Evolutionary conservation across 257 asterid genomes (phyloP).

Genomic region (Ilex asprella): DNA sequence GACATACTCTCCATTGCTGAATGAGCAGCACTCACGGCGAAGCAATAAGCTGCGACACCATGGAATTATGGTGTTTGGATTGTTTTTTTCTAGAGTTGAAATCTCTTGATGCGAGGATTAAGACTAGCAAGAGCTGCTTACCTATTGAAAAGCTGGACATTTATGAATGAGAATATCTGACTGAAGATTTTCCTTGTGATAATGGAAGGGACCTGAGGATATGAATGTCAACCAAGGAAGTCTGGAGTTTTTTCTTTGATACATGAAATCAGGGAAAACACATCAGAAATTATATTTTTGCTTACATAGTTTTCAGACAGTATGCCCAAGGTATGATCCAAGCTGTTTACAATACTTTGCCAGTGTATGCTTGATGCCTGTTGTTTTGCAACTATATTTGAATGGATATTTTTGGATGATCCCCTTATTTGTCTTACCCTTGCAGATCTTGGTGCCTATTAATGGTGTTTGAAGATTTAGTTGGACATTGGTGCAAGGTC

Average conservation of each 20-base stretch:
- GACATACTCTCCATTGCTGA: slow-evolving; percentile 91
- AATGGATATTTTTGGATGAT: slow-evolving; percentile 55
- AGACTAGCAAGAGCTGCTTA: slow-evolving; percentile 25
- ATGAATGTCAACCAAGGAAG: slow-evolving; percentile 12
- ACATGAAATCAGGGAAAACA: slow-evolving; percentile 13
- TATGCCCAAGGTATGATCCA: slow-evolving; percentile 58
- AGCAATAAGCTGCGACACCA: slow-evolving; percentile 61
- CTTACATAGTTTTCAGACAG: slow-evolving; percentile 67
- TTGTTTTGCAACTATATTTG: slow-evolving; percentile 53
- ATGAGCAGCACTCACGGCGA: slow-evolving; percentile 94
- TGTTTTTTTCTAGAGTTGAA: slow-evolving; percentile 7
- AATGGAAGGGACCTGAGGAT: slow-evolving; percentile 57
- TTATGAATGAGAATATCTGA: slow-evolving; percentile 91
- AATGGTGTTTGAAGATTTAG: slow-evolving; percentile 16
- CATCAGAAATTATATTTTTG: slow-evolving; percentile 10
- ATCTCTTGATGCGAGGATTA: slow-evolving; percentile 1
- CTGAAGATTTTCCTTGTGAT: slow-evolving; percentile 73
- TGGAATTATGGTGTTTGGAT: slow-evolving; percentile 10
- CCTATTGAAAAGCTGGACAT: slow-evolving; percentile 97
- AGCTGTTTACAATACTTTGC: slow-evolving; percentile 63
- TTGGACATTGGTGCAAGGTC: slow-evolving; percentile 8
- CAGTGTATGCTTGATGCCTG: slow-evolving; percentile 78
- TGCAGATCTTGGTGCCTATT: slow-evolving; percentile 87
- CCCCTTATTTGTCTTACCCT: slow-evolving; percentile 74
- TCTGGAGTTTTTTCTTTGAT: slow-evolving; percentile 7